phyloP scores from a whole-genome alignment of 1,284 basidiomycete genomes.

The Puccinia hordei region DNA sequence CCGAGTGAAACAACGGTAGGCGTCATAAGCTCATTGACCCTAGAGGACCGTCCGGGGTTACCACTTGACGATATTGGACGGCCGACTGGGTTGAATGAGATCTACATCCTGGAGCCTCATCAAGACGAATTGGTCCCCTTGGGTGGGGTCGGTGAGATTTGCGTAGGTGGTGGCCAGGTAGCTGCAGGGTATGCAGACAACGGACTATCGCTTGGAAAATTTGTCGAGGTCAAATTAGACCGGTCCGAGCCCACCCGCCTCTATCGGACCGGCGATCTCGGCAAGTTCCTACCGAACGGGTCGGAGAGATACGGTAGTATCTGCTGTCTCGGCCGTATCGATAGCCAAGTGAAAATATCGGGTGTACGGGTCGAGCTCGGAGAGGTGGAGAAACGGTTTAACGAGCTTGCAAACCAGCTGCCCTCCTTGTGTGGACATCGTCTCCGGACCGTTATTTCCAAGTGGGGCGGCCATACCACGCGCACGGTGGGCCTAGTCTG shows the following conservation, averaged over 20 bases:
- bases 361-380: slow-evolving; percentile 55
- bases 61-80: slow-evolving; percentile 54
- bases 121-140: slow-evolving; percentile 51
- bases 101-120: slow-evolving; percentile 52
- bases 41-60: slow-evolving; percentile 43
- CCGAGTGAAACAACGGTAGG: slow-evolving; percentile 56
- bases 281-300: slow-evolving; percentile 52
- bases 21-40: slow-evolving; percentile 52
- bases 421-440: slow-evolving; percentile 34
- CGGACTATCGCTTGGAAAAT: slow-evolving; percentile 52
- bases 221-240: slow-evolving; percentile 46
- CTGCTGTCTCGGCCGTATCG: slow-evolving; percentile 54
- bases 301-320: slow-evolving; percentile 54
- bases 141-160: slow-evolving; percentile 56
- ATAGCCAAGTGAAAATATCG: slow-evolving; percentile 56
- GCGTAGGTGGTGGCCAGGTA: slow-evolving; percentile 54
- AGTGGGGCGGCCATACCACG: slow-evolving; percentile 51
- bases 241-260: slow-evolving; percentile 45
- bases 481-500: slow-evolving; percentile 53
- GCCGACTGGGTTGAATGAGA: slow-evolving; percentile 53
- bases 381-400: slow-evolving; percentile 55
- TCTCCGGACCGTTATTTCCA: slow-evolving; percentile 54
- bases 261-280: slow-evolving; percentile 55
- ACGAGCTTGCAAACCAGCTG: slow-evolving; percentile 21
- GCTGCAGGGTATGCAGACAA: slow-evolving; percentile 53